phyloP scores from a whole-genome alignment of 2,329 filamentous ascomycete genomes.

The Penicillium occitanis region DNA sequence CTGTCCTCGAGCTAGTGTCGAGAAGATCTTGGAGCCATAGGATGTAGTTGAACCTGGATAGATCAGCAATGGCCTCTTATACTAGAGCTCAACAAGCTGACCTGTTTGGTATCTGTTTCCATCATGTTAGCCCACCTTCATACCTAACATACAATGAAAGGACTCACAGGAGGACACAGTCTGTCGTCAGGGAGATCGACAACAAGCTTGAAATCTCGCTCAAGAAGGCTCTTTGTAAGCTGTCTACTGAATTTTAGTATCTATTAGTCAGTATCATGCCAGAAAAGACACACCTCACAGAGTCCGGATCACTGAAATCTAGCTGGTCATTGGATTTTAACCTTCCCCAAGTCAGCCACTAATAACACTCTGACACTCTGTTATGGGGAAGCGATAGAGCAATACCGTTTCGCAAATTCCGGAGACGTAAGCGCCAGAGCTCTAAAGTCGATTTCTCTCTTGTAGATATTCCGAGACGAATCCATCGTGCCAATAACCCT shows the following conservation, averaged over 20 bases:
- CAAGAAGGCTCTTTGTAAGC: conserved; percentile 76
- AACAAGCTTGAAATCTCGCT: conserved; percentile 69
- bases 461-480: conserved; percentile 51
- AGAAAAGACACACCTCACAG: conserved; percentile 61
- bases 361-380: background rate
- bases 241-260: conserved; percentile 40
- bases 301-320: conserved; percentile 75
- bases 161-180: conserved; percentile 76
- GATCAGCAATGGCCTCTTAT: background rate
- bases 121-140: background rate
- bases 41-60: conserved; percentile 79
- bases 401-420: conserved; percentile 60
- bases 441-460: conserved; percentile 61
- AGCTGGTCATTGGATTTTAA: conserved; percentile 60
- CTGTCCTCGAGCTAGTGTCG: conserved; percentile 61
- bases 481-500: conserved; percentile 30
- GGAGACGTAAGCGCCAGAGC: conserved; percentile 59
- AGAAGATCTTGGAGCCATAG: conserved; percentile 82
- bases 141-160: background rate
- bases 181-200: conserved; percentile 73
- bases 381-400: conserved; percentile 22
- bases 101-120: conserved; percentile 46
- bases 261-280: conserved; percentile 18
- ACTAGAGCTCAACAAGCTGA: background rate
- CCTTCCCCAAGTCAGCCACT: conserved; percentile 34